Evolutionary conservation across 2,329 filamentous ascomycete species (phyloP).

Genomic region (Neonectria neomacrospora): DNA sequence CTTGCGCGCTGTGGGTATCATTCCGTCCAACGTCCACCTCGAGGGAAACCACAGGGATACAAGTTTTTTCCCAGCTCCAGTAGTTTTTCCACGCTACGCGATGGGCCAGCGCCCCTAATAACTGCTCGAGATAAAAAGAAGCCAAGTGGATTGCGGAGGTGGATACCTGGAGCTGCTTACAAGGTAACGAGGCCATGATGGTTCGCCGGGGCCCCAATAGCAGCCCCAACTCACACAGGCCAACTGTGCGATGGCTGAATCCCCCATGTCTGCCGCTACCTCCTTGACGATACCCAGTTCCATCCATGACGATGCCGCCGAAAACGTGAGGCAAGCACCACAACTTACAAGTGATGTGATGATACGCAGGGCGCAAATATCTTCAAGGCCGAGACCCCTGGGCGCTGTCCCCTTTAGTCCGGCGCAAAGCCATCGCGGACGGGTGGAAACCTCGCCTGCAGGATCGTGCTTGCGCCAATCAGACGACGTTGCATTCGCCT

Average conservation of each 20-base stretch:
- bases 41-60: slow-evolving; percentile 13
- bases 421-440: slow-evolving; percentile 31
- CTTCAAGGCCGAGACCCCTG: slow-evolving; percentile 16
- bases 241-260: slow-evolving; percentile 29
- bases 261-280: slow-evolving; percentile 26
- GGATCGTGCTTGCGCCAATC: slow-evolving; percentile 35
- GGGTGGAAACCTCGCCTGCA: slow-evolving; percentile 34
- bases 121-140: slow-evolving; percentile 9
- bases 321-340: slow-evolving; percentile 14
- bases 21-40: slow-evolving; percentile 18
- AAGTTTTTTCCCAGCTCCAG: slow-evolving; percentile 26
- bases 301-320: slow-evolving; percentile 1
- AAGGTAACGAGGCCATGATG: slow-evolving; percentile 30
- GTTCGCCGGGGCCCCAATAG: slow-evolving; percentile 34
- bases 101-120: slow-evolving; percentile 4
- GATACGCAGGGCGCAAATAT: slow-evolving; percentile 19
- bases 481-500: slow-evolving; percentile 5
- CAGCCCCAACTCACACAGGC: slow-evolving; percentile 27
- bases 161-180: slow-evolving; percentile 25
- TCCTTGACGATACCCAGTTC: slow-evolving; percentile 8
- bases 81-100: slow-evolving; percentile 12
- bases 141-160: slow-evolving; percentile 33
- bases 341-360: slow-evolving; percentile 23
- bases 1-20: slow-evolving; percentile 36
- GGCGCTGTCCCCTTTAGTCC: slow-evolving; percentile 38